Evolutionary conservation across 306 rosid species (phyloP).

Genomic region (Calophaca sinica): DNA sequence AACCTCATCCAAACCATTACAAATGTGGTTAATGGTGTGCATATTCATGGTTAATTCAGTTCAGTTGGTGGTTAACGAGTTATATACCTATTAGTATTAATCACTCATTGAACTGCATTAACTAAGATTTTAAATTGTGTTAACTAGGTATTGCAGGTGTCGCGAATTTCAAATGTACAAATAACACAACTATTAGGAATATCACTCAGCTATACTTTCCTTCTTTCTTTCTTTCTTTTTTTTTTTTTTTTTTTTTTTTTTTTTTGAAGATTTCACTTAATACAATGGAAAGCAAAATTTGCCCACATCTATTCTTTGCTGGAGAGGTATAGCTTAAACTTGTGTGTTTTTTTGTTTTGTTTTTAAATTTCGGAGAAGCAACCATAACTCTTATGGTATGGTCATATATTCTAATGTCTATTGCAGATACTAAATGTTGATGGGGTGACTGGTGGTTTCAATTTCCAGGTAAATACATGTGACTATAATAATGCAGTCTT

Average conservation of each 20-base stretch:
- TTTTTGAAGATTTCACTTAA: slow-evolving; percentile 68
- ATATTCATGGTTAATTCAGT: no score
- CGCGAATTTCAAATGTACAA: no score
- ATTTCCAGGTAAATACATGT: slow-evolving; percentile 76
- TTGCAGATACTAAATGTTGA: slow-evolving; percentile 85
- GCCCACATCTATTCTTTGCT: slow-evolving; percentile 73
- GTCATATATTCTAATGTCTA: slow-evolving; percentile 28
- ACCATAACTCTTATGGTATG: slow-evolving; percentile 3
- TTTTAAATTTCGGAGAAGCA: slow-evolving; percentile 17
- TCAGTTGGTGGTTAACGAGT: no score
- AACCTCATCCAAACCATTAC: no score
- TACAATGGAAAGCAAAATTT: slow-evolving; percentile 89
- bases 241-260: neutral
- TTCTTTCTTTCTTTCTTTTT: neutral
- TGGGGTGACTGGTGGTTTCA: slow-evolving; percentile 95
- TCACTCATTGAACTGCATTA: no score
- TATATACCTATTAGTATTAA: no score
- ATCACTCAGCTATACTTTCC: slow-evolving; percentile 17
- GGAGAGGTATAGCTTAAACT: slow-evolving; percentile 73
- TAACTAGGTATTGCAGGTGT: no score
- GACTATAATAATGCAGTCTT: slow-evolving; percentile 20
- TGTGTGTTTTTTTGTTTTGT: slow-evolving; percentile 18
- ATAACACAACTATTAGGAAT: neutral
- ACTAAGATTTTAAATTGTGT: no score
- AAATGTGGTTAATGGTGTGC: no score